Base-by-base conservation (phyloP, 176 grass and related monocot genomes). In the Saccharum officinarum region DNA sequence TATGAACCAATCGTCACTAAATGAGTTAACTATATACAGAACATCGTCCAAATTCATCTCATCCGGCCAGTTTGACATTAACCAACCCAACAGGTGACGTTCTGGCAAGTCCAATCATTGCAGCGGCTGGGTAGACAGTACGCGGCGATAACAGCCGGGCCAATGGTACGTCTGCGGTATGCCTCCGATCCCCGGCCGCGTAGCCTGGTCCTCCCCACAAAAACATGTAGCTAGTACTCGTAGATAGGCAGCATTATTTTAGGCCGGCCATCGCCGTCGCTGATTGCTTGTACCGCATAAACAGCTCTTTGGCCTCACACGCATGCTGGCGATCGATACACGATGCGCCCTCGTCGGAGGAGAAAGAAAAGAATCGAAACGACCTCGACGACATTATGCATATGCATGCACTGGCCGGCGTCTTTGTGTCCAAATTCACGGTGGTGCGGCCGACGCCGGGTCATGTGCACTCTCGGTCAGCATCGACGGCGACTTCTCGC, bases 131-230 rank as follows among this genome's bases (percentile, higher is more conserved):
- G 52, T 2, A 44, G 42, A 7, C 1, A 39, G 72, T 82, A 82
- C 72, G 62, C 79, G 71, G 85, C 78, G 63, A 87, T 77, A 73
- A 74, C 57, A 87, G 40, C 77, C 85, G 77, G 10, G 55, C 25
- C 9, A 15, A 15, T 63, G 13, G 46, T 41, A 30, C 7, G 61
- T 55, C 82, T 41, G 54, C 28, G 34, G 47, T 50, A 55, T 54
- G 50, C 16, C 50, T 54, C 17, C 50, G 16, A 54, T 54, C 14
- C 3, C 37, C 3, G 3, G 37, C 46, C 50, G 50, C 52, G 52
- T 55, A 54, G 50, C 50, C 6, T 54, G 16, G 52, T 86, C 84
- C 84, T 52, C 45, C 0, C 16, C 77, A 30, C 61, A 15, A 76
- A 31, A 55, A 22, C 16, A 52, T 52, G 46, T 46, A 60, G 80